Evolutionary conservation across 2,329 filamentous ascomycete species (phyloP).

Genomic region (Monosporascus sp.): DNA sequence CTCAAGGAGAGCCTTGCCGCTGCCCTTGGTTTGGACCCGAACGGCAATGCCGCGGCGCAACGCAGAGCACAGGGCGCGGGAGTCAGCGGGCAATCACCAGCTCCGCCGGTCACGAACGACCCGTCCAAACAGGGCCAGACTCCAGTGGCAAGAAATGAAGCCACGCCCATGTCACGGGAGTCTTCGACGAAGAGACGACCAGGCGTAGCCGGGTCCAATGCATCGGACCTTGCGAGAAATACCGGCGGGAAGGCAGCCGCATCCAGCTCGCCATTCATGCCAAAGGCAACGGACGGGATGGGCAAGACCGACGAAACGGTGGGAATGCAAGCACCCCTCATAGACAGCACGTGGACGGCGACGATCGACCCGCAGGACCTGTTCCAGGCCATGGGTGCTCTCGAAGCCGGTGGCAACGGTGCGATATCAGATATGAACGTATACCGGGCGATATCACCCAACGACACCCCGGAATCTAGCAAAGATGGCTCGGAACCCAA

Average conservation of each 20-base stretch:
- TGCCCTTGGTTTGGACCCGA: constrained; percentile 45
- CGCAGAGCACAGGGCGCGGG: constrained; percentile 17
- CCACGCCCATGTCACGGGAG: constrained; percentile 48
- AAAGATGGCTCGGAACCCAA: constrained; percentile 60
- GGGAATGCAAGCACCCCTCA: constrained; percentile 2
- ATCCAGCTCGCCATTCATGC: constrained; percentile 15
- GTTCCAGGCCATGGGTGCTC: constrained; percentile 33
- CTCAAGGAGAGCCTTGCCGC: constrained; percentile 43
- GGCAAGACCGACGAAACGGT: constrained; percentile 20
- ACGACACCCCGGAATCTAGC: constrained; percentile 60
- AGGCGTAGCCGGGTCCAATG: constrained; percentile 39
- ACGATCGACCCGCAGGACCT: constrained; percentile 51
- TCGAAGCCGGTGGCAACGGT: constrained; percentile 38
- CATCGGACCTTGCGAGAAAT: constrained; percentile 24
- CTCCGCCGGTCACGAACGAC: constrained; percentile 35
- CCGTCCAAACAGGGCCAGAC: constrained; percentile 45
- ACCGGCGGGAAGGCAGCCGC: constrained; percentile 17
- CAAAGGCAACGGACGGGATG: constrained; percentile 18
- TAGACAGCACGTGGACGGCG: constrained; percentile 32
- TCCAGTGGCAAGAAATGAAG: constrained; percentile 33
- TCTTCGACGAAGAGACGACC: constrained; percentile 45
- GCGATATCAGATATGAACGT: constrained; percentile 48
- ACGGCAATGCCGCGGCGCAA: constrained; percentile 38
- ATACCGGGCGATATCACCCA: constrained; percentile 52
- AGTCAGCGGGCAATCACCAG: constrained; percentile 16